phyloP scores from a whole-genome alignment of 805 yeast species.

The Hanseniaspora nectarophila region DNA sequence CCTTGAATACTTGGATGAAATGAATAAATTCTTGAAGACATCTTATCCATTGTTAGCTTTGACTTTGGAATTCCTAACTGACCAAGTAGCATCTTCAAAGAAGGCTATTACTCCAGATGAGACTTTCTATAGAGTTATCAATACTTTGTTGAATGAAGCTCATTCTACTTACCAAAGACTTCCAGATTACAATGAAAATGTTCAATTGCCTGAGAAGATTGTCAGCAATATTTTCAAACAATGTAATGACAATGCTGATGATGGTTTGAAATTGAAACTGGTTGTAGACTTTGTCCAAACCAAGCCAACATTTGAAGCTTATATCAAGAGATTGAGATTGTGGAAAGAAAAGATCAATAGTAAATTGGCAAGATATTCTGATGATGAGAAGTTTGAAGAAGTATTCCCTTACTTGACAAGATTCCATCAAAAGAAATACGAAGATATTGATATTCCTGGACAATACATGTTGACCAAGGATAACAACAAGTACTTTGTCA shows the following conservation, averaged over 20 bases:
- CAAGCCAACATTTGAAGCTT: slow-evolving; percentile 79
- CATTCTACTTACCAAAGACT: slow-evolving; percentile 78
- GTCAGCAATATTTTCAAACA: slow-evolving; percentile 78
- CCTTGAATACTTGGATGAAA: slow-evolving; percentile 86
- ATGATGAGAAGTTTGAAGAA: slow-evolving; percentile 70
- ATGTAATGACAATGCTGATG: slow-evolving; percentile 86
- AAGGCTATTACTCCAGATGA: slow-evolving; percentile 80
- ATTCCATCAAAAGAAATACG: slow-evolving; percentile 96
- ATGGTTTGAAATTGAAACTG: slow-evolving; percentile 76
- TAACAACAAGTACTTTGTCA: slow-evolving; percentile 77
- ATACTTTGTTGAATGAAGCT: slow-evolving; percentile 87
- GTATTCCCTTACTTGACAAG: slow-evolving; percentile 91
- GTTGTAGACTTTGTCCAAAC: slow-evolving; percentile 79
- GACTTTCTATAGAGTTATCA: slow-evolving; percentile 86
- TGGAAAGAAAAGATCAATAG: slow-evolving; percentile 93
- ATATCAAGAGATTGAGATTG: slow-evolving; percentile 66
- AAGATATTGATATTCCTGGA: slow-evolving; percentile 95
- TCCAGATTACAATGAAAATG: slow-evolving; percentile 77
- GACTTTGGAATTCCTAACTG: slow-evolving; percentile 87
- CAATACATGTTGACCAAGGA: slow-evolving; percentile 85
- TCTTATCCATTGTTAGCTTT: slow-evolving; percentile 90
- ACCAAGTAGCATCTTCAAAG: slow-evolving; percentile 87
- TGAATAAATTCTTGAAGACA: slow-evolving; percentile 88
- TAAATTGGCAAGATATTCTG: slow-evolving; percentile 73
- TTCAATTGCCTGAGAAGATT: slow-evolving; percentile 78